Conservation (phyloP, 495 filamentous ascomycete genomes). For the Evansstolkia leycettana region DNA sequence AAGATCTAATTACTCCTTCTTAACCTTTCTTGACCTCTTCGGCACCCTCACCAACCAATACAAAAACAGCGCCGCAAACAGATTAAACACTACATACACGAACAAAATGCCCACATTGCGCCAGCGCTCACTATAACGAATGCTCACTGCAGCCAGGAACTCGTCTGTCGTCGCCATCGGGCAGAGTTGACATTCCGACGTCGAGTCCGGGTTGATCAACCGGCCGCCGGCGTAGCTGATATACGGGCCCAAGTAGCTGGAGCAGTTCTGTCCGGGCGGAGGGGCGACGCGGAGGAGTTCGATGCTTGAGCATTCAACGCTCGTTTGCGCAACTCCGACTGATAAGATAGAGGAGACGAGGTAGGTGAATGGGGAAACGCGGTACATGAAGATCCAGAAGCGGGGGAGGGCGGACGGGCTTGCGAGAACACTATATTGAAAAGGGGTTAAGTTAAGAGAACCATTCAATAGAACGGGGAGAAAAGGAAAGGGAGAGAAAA, state of each 20-base stretch:
- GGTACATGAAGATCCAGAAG: conserved; percentile 86
- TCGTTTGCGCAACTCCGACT: conserved; percentile 44
- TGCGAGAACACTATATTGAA: conserved; percentile 49
- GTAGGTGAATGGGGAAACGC: conserved; percentile 64
- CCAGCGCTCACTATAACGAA: conserved; percentile 47
- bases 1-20: conserved; percentile 16
- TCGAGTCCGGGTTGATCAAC: conserved; percentile 38
- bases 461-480: too few relatives aligned
- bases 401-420: conserved; percentile 45
- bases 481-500: background rate
- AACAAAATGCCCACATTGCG: conserved; percentile 61
- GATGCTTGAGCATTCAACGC: conserved; percentile 44
- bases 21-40: conserved; percentile 38
- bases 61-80: conserved; percentile 53
- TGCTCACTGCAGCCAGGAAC: conserved; percentile 40
- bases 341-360: conserved; percentile 54
- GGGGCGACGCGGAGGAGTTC: conserved; percentile 48
- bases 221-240: conserved; percentile 34
- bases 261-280: conserved; percentile 39
- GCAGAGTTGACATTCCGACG: conserved; percentile 49
- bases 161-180: conserved; percentile 44
- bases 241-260: conserved; percentile 43
- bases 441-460: too few relatives aligned
- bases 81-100: conserved; percentile 67
- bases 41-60: conserved; percentile 76